phyloP scores from a whole-genome alignment of 1,284 basidiomycete species.

The Phenoliferia sp. region DNA sequence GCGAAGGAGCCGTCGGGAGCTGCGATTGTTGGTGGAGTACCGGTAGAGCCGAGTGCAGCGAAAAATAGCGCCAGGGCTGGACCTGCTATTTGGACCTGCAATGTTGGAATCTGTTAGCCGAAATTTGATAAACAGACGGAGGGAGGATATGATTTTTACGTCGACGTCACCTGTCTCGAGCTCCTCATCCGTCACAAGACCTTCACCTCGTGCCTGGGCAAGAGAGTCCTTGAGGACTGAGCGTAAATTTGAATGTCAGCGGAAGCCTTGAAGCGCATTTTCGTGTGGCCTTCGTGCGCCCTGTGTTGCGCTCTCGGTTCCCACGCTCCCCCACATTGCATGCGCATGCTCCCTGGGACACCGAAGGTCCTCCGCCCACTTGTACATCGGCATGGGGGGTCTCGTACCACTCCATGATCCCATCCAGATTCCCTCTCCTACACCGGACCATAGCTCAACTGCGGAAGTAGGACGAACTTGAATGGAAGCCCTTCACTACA shows the following conservation, averaged over 20 bases:
- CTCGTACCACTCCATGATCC: no score
- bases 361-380: no score
- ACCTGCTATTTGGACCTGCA: slow-evolving; percentile 43
- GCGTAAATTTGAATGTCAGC: no score
- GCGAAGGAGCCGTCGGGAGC: slow-evolving; percentile 52
- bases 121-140: neutral
- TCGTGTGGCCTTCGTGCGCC: no score
- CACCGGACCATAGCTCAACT: no score
- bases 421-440: no score
- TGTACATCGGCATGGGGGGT: no score
- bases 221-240: slow-evolving; percentile 63
- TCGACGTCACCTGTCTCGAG: slow-evolving; percentile 59
- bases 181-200: slow-evolving; percentile 63
- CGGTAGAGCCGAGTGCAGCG: slow-evolving; percentile 59
- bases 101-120: neutral
- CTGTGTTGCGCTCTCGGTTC: no score
- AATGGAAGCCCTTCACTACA: slow-evolving; percentile 56
- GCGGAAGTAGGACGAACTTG: slow-evolving; percentile 41
- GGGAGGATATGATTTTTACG: neutral
- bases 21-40: slow-evolving; percentile 58
- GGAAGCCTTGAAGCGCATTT: no score
- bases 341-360: no score
- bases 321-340: no score
- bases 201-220: slow-evolving; percentile 66
- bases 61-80: slow-evolving; percentile 65